Evolutionary conservation across 116 monocot species (phyloP), one percentile per base, ranked within the genome.

Genomic region (Phalaenopsis hybrid): DNA sequence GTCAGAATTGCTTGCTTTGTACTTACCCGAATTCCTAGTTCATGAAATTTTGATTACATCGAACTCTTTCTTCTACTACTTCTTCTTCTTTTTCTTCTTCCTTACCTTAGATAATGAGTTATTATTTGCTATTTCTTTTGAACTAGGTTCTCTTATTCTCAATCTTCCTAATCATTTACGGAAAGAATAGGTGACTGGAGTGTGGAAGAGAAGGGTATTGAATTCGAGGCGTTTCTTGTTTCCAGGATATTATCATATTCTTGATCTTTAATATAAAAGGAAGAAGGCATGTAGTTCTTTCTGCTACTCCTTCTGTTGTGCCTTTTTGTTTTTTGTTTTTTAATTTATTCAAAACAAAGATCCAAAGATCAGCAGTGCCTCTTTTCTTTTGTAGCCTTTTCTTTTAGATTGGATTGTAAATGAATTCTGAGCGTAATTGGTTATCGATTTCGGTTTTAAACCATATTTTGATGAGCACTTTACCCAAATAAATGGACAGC

Each of bases 1-100:
- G 78, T 78, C 52, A 78, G 83, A 78, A 52, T 61, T 78, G 6
- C 48, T 55, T 52, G 69, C 34, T 73, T 45, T 0, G 46, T 20
- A 34, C 31, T 72, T 72, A 37, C 37, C 45, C 45, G 45, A 31
- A 37, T 72, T 72, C 72, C 13, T 72, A 11, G 20, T 75, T 75
- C n/a, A 46, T n/a, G 8, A 45, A 18, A 75, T 20, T 8, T 75
- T 75, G 44, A 75, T 75, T 28, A 46, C 20, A 46, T 43, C 10
- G 74, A 74, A 74, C 43, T 43, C 74, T 74, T 37, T 43, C 74
- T 74, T 37, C 43, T 74, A 3, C 41, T 44, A 28, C 28, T 28
- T 75, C 45, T 34, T 44, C 75, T 45, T 44, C 44, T 45, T 15
- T 18, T 46, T 75, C 45, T 34, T 44, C 17, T 41, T 31, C 72